Conservation (phyloP, 169 alveolate species). For the Plasmodium cynomolgi region DNA sequence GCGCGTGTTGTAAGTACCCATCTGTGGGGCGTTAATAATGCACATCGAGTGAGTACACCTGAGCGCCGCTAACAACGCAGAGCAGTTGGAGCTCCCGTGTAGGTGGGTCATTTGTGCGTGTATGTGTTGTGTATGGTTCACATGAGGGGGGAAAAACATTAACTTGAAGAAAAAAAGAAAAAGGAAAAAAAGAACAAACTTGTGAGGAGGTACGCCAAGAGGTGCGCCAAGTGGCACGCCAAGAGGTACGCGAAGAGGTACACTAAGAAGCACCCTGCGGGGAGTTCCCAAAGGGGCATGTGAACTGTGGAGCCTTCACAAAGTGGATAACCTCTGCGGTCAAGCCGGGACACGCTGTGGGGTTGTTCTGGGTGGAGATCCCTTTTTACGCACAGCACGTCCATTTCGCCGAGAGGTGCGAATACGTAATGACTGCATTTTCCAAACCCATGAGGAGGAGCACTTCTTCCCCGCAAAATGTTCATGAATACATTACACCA, state of each 20-base stretch:
- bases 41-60: not conserved
- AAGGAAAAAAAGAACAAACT: not conserved
- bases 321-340: not conserved
- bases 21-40: not conserved
- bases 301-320: too few relatives aligned
- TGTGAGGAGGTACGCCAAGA: not conserved
- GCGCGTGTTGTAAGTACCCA: not conserved
- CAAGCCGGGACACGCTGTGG: not conserved
- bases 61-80: not conserved
- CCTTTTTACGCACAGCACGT: not conserved
- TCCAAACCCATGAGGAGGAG: not conserved
- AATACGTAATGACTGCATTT: not conserved
- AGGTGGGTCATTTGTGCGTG: not conserved
- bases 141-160: not conserved
- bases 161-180: not conserved
- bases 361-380: not conserved
- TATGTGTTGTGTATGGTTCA: not conserved
- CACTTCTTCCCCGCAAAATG: not conserved
- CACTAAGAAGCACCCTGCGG: too few relatives aligned
- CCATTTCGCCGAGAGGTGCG: not conserved
- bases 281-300: too few relatives aligned
- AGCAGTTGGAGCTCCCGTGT: not conserved
- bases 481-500: conserved; percentile 1
- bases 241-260: too few relatives aligned
- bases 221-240: too few relatives aligned